These are phyloP conservation scores for Carex parvula DNA, from an alignment of 176 grass and related monocot genomes.

Conservation along the genomic window DNA sequence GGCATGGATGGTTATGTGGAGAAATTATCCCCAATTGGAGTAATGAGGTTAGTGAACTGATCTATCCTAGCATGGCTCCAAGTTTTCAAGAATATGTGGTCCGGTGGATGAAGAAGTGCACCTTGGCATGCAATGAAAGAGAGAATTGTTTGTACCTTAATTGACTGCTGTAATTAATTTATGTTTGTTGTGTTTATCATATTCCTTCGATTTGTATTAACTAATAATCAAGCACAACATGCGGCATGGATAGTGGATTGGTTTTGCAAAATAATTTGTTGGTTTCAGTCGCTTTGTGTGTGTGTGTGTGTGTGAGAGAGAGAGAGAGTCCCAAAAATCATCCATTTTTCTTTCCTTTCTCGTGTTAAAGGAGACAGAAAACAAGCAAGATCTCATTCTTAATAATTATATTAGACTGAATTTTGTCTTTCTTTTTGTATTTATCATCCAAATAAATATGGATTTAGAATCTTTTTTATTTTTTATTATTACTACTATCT, in stretches of 20 bases:
- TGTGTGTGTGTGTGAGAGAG: neutral
- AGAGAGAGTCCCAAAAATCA: no score
- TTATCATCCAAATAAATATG: no score
- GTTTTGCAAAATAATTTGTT: no score
- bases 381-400: no score
- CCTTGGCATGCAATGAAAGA: conserved; percentile 21
- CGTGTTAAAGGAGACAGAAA: no score
- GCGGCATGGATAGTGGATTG: neutral
- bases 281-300: neutral
- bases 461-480: no score
- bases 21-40: conserved; percentile 30
- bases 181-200: neutral
- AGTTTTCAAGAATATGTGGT: conserved; percentile 23
- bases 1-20: conserved; percentile 30
- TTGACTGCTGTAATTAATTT: neutral
- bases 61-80: conserved; percentile 25
- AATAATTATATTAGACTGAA: no score
- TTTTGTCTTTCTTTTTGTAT: no score
- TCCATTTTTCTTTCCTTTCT: no score
- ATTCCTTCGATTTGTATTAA: conserved; percentile 30
- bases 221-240: conserved; percentile 27
- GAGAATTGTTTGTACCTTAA: neutral
- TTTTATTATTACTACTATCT: no score
- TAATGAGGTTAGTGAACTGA: conserved; percentile 27
- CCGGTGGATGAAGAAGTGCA: conserved; percentile 23